A percentile compares a stretch with the other conserved stretches of the same genome.
Evolutionary conservation across 2,329 filamentous ascomycete species (phyloP).

Genomic region (Alternaria solani): DNA sequence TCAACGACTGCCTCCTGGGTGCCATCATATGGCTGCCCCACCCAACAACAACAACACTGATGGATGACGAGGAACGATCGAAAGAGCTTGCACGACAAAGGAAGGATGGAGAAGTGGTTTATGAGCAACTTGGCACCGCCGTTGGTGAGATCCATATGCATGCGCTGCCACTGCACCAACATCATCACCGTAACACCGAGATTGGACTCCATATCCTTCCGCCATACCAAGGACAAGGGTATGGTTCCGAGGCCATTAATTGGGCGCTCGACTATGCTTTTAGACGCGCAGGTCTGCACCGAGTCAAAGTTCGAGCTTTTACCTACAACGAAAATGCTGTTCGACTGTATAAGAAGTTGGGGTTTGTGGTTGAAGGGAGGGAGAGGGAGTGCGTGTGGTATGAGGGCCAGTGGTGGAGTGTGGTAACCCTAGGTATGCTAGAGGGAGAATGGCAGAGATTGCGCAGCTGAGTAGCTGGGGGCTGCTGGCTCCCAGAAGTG

Average conservation of each 20-base stretch:
- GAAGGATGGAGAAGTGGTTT: not conserved
- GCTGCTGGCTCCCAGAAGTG: too few relatives aligned
- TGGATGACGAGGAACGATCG: not conserved
- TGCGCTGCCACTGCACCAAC: not conserved
- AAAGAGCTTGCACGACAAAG: not conserved
- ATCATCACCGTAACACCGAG: slow-evolving; percentile 55
- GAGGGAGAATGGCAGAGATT: slow-evolving; percentile 38
- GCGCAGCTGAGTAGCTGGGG: not conserved
- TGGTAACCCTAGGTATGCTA: slow-evolving; percentile 37
- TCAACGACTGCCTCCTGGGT: slow-evolving; percentile 29
- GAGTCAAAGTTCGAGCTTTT: slow-evolving; percentile 53
- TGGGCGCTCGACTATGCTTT: slow-evolving; percentile 61
- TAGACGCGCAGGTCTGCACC: slow-evolving; percentile 54
- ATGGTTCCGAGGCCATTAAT: slow-evolving; percentile 58
- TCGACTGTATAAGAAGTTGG: slow-evolving; percentile 56
- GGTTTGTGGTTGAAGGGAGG: slow-evolving; percentile 57
- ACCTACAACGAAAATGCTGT: slow-evolving; percentile 56
- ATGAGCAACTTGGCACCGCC: slow-evolving; percentile 2
- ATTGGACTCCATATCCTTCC: slow-evolving; percentile 52
- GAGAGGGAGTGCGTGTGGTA: slow-evolving; percentile 55
- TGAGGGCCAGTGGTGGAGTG: slow-evolving; percentile 54
- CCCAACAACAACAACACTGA: not conserved
- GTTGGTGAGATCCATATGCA: slow-evolving; percentile 30
- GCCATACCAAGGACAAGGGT: slow-evolving; percentile 52
- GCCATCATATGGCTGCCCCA: slow-evolving; percentile 33